A percentile compares a stretch with the other conserved stretches of the same genome.
Conservation (phyloP, 495 filamentous ascomycete genomes). For the Podospora anserina region DNA sequence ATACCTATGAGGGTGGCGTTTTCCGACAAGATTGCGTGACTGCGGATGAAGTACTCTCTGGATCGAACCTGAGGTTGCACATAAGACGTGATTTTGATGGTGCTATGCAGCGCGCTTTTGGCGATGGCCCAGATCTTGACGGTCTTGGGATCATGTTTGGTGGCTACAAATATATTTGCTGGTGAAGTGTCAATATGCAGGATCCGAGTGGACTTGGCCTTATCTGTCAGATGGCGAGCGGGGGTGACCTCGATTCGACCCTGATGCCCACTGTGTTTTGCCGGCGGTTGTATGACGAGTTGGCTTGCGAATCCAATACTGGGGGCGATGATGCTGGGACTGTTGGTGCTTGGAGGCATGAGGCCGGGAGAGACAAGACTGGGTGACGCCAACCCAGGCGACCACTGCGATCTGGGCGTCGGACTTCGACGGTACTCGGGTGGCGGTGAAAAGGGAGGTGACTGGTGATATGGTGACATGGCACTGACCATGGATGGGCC, state of each 20-base stretch:
- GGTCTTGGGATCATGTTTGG: conserved; percentile 28
- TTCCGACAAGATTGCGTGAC: conserved; percentile 31
- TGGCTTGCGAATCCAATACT: neutral
- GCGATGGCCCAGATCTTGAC: conserved; percentile 30
- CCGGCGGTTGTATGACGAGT: conserved; percentile 1
- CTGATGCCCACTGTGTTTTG: conserved; percentile 1
- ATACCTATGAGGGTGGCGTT: conserved; percentile 27
- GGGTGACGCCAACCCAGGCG: neutral
- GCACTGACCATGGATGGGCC: neutral
- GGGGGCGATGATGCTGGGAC: neutral
- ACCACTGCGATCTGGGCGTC: conserved; percentile 1
- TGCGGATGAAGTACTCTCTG: conserved; percentile 33
- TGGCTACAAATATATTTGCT: conserved; percentile 13
- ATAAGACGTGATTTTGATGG: conserved; percentile 31
- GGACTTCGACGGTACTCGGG: conserved; percentile 11
- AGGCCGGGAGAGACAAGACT: neutral
- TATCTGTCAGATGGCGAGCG: conserved; percentile 24
- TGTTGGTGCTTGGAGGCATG: neutral
- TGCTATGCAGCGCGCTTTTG: conserved; percentile 24
- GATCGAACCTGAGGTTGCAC: conserved; percentile 28
- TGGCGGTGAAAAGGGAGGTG: conserved; percentile 6
- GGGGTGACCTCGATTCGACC: conserved; percentile 16
- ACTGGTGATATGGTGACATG: neutral
- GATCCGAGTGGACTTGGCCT: conserved; percentile 23
- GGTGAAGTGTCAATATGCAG: conserved; percentile 31